Percentiles rank a stretch among this genome's conserved stretches.
Evolutionary conservation across 495 filamentous ascomycete genomes (phyloP).

Genomic region (Neurospora sp.): DNA sequence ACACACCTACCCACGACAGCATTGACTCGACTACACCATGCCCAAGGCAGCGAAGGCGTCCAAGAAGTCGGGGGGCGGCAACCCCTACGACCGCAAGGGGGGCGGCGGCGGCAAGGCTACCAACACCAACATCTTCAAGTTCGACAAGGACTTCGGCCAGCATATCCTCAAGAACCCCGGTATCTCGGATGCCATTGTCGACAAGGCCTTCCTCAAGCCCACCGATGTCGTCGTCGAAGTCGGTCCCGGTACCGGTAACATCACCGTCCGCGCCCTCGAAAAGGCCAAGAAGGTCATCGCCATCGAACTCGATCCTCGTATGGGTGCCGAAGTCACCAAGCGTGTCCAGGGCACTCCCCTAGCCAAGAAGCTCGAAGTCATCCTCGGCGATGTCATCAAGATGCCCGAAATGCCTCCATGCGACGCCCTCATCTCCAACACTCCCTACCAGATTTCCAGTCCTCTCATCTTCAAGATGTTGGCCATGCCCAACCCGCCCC

Average conservation of each 20-base stretch:
- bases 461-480: constrained; percentile 90
- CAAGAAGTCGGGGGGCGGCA: constrained; percentile 48
- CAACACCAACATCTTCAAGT: constrained; percentile 75
- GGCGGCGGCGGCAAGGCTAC: constrained; percentile 29
- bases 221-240: constrained; percentile 56
- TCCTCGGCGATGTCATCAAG: constrained; percentile 92
- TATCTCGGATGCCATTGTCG: constrained; percentile 72
- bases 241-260: constrained; percentile 30
- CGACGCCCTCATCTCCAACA: constrained; percentile 89
- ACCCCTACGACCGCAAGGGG: constrained; percentile 47
- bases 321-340: constrained; percentile 95
- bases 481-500: constrained; percentile 55
- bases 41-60: constrained; percentile 45
- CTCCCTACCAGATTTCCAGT: constrained; percentile 87
- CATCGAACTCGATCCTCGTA: constrained; percentile 85
- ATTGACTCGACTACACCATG: constrained; percentile 27
- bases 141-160: constrained; percentile 54
- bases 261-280: constrained; percentile 82
- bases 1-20: neutral
- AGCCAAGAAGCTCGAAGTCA: constrained; percentile 69
- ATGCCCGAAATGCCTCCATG: constrained; percentile 66
- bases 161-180: constrained; percentile 95
- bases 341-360: constrained; percentile 78
- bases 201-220: constrained; percentile 83
- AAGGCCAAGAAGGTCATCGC: constrained; percentile 80